Percentiles rank a stretch among this genome's conserved stretches.
phyloP scores from a whole-genome alignment of 257 asterid genomes.

The Sherardia arvensis region DNA sequence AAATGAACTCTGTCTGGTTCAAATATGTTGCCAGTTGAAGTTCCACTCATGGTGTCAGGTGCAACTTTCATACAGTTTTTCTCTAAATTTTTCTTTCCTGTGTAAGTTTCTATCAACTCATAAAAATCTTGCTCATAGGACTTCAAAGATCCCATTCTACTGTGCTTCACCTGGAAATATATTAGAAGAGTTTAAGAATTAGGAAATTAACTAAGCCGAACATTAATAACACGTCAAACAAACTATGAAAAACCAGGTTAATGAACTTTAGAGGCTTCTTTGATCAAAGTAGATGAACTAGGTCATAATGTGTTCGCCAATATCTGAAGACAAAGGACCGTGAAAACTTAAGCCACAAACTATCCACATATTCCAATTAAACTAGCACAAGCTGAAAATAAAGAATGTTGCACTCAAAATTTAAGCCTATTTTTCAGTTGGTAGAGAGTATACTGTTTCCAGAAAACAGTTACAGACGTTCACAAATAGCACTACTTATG shows the following conservation, averaged over 20 bases:
- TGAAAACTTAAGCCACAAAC: background rate
- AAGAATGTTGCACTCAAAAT: background rate
- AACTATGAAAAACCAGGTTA: background rate
- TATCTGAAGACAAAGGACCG: background rate
- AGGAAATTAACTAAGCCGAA: background rate
- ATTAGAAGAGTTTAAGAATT: background rate
- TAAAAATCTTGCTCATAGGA: constrained; percentile 54
- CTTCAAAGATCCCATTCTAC: constrained; percentile 47
- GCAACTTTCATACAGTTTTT: constrained; percentile 23
- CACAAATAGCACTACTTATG: background rate
- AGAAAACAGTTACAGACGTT: too few relatives aligned
- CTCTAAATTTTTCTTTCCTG: constrained; percentile 25
- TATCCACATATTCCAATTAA: background rate
- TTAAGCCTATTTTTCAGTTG: background rate
- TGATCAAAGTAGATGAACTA: background rate
- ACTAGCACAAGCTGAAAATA: background rate
- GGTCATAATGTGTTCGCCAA: background rate
- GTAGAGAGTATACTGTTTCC: background rate
- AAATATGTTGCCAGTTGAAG: constrained; percentile 20
- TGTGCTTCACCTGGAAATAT: constrained; percentile 56
- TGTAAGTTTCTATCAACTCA: constrained; percentile 37
- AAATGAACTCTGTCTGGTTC: constrained; percentile 23
- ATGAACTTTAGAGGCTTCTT: background rate
- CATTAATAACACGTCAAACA: background rate
- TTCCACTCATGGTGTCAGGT: constrained; percentile 11